Conservation (phyloP, 805 yeast genomes). For the Naumovozyma castellii region DNA sequence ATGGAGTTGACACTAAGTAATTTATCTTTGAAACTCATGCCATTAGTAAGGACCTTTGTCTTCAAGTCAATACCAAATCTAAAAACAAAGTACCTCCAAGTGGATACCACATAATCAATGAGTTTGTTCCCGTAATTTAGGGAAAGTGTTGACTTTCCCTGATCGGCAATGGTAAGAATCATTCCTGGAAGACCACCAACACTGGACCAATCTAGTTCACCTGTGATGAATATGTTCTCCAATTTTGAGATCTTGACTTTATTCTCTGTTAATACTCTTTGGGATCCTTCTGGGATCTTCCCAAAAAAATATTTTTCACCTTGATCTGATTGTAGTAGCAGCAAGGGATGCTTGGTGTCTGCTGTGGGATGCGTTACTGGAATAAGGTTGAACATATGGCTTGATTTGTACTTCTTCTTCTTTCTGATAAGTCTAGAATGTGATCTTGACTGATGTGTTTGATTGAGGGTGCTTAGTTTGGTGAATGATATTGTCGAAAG, state of each 20-base stretch:
- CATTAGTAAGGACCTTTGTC: conserved; percentile 19
- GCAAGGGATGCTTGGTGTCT: conserved; percentile 49
- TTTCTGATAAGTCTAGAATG: neutral
- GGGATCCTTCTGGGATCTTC: conserved; percentile 76
- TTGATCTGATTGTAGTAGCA: conserved; percentile 37
- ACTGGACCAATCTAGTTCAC: conserved; percentile 65
- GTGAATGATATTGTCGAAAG: too few relatives aligned
- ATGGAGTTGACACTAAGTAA: conserved; percentile 34
- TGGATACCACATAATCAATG: conserved; percentile 50
- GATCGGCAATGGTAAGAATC: conserved; percentile 71
- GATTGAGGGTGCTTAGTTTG: neutral
- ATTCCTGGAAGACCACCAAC: conserved; percentile 91
- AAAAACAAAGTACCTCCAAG: conserved; percentile 84
- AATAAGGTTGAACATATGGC: conserved; percentile 39
- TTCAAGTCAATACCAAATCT: conserved; percentile 56
- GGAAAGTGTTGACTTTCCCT: conserved; percentile 51
- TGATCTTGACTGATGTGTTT: neutral
- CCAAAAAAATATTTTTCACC: conserved; percentile 57
- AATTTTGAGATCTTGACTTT: conserved; percentile 49
- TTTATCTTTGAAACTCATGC: conserved; percentile 25
- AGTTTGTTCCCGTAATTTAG: conserved; percentile 44
- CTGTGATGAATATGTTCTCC: conserved; percentile 65
- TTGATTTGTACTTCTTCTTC: neutral
- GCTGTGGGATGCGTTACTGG: conserved; percentile 53
- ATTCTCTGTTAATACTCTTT: conserved; percentile 58